phyloP scores from a whole-genome alignment of 192 early-diverging fungal species.

The Entomortierella parvispora region DNA sequence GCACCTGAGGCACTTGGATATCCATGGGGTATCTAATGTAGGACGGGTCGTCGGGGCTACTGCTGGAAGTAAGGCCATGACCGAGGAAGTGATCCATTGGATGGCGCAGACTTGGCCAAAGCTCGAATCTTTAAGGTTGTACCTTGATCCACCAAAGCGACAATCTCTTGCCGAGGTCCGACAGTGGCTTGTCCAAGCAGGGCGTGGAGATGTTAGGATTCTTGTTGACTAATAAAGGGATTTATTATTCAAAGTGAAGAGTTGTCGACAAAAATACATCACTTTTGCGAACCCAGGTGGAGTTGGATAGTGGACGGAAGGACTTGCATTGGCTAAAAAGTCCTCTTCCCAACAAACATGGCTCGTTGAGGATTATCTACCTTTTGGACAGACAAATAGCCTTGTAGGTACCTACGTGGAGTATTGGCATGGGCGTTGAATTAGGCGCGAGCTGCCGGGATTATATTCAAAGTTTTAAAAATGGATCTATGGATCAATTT shows the following conservation, averaged over 20 bases:
- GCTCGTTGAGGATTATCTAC: background rate
- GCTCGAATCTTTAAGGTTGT: background rate
- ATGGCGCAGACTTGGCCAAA: slow-evolving; percentile 15
- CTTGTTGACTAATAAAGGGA: background rate
- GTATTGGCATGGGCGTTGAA: background rate
- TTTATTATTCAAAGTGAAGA: no score
- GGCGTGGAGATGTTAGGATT: slow-evolving; percentile 2
- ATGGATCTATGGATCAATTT: slow-evolving; percentile 1
- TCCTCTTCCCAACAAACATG: background rate
- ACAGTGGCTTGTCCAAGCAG: background rate
- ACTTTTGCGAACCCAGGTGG: background rate
- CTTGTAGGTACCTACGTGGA: background rate
- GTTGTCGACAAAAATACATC: no score
- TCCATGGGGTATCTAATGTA: background rate
- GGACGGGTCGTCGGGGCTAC: no score
- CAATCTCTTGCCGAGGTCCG: background rate
- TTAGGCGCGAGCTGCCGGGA: background rate
- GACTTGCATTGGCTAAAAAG: background rate
- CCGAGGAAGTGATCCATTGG: slow-evolving; percentile 17
- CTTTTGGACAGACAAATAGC: background rate
- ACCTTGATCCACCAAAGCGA: background rate
- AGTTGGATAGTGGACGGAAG: background rate
- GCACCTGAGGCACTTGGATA: slow-evolving; percentile 2
- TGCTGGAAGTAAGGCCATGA: background rate
- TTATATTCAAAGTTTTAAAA: slow-evolving; percentile 8